Conservation (phyloP, 2,329 filamentous ascomycete genomes). For the Cercospora sp. region DNA sequence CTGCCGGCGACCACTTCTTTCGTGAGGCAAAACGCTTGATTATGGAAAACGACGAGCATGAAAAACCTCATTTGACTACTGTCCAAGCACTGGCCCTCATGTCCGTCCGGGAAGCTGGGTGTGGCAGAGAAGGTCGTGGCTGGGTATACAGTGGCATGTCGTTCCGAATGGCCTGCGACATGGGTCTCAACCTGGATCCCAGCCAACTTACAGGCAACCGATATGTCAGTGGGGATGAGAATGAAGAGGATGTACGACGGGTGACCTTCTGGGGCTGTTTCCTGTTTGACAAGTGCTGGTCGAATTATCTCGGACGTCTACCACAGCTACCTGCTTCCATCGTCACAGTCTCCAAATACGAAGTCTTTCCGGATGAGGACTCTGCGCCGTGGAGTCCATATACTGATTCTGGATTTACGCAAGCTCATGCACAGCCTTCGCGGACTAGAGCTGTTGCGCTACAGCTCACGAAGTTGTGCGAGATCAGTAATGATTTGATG, state of each 20-base stretch:
- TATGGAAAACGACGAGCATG: conserved; percentile 88
- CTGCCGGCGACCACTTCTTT: conserved; percentile 95
- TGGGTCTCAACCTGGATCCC: conserved; percentile 85
- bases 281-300: conserved; percentile 98
- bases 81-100: conserved; percentile 93
- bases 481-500: conserved; percentile 90
- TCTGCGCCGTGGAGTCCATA: conserved; percentile 83
- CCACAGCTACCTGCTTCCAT: conserved; percentile 80
- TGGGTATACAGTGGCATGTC: conserved; percentile 99
- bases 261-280: conserved; percentile 98
- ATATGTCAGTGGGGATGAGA: conserved; percentile 57
- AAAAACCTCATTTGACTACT: conserved; percentile 81
- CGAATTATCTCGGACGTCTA: conserved; percentile 89
- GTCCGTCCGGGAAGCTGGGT: conserved; percentile 94
- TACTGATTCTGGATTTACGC: conserved; percentile 76
- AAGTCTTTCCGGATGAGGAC: conserved; percentile 88
- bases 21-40: conserved; percentile 88
- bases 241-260: conserved; percentile 82
- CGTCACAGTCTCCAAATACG: conserved; percentile 82
- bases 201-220: conserved; percentile 59
- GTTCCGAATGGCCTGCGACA: conserved; percentile 93
- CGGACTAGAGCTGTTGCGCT: conserved; percentile 78
- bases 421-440: conserved; percentile 73
- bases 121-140: conserved; percentile 87
- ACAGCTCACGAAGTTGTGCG: conserved; percentile 79